Percentiles rank a stretch among this genome's conserved stretches.
Evolutionary conservation across 345 rosid species (phyloP).

Genomic region (Populus davidiana): DNA sequence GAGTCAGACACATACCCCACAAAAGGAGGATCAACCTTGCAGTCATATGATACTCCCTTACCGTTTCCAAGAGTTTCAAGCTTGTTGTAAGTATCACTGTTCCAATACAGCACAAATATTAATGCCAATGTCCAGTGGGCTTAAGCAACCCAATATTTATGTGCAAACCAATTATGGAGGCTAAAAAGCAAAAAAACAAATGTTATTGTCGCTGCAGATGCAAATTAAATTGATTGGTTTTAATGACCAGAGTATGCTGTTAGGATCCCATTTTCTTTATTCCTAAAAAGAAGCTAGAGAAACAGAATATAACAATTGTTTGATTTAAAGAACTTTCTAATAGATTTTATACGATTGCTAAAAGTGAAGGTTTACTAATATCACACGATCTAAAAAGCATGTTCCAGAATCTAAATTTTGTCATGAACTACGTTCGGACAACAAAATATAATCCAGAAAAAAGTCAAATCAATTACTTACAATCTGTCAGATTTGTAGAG

Average conservation of each 20-base stretch:
- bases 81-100: conserved; percentile 39
- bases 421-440: background rate
- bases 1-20: conserved; percentile 58
- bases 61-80: conserved; percentile 33
- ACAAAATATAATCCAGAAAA: background rate
- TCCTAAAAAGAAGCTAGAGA: too few species aligned
- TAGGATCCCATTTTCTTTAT: too few species aligned
- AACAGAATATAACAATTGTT: background rate
- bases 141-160: too few species aligned
- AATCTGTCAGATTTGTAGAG: too few species aligned
- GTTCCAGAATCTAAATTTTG: background rate
- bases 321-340: background rate
- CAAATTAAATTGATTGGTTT: too few species aligned
- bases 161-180: too few species aligned
- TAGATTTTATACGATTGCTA: background rate
- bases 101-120: conserved; percentile 14
- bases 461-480: background rate
- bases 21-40: conserved; percentile 72
- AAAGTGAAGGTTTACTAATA: background rate
- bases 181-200: too few species aligned
- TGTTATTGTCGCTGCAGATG: too few species aligned
- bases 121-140: too few species aligned
- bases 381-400: background rate
- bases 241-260: too few species aligned
- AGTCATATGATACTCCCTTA: conserved; percentile 47